A percentile compares a stretch with the other conserved stretches of the same genome.
Conservation (phyloP, 306 rosid species). For the Phaseolus lunatus region DNA sequence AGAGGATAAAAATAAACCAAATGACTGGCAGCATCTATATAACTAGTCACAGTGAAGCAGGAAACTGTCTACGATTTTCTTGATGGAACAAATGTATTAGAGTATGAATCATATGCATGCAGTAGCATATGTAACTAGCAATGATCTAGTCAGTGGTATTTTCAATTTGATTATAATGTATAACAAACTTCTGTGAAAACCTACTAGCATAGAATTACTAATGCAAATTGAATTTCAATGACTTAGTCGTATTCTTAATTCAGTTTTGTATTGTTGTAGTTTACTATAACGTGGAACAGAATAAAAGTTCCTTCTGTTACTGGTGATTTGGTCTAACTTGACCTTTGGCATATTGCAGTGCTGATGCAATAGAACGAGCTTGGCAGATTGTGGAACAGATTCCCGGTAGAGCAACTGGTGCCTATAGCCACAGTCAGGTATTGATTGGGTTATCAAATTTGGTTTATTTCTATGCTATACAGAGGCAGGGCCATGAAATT, state of each 20-base stretch:
- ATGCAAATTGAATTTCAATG: conserved; percentile 33
- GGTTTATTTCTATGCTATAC: background rate
- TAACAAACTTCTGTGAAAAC: background rate
- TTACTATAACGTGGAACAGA: conserved; percentile 19
- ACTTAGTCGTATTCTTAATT: background rate
- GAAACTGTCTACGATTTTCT: conserved; percentile 15
- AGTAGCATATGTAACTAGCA: conserved; percentile 4
- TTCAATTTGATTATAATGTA: conserved; percentile 2
- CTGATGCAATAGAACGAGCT: conserved; percentile 81
- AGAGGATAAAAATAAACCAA: background rate
- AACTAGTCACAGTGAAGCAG: conserved; percentile 26
- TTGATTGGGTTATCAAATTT: conserved; percentile 29
- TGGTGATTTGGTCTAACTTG: conserved; percentile 19
- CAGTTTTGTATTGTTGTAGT: conserved; percentile 13
- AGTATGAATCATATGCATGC: background rate
- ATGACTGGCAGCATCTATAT: conserved; percentile 34
- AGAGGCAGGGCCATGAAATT: conserved; percentile 9
- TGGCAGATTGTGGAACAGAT: conserved; percentile 84
- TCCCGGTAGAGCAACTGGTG: conserved; percentile 95
- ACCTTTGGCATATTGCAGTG: conserved; percentile 53
- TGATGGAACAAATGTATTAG: conserved; percentile 15
- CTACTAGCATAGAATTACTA: conserved; percentile 1
- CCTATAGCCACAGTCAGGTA: conserved; percentile 97
- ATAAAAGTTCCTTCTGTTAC: background rate
- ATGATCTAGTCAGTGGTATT: background rate